These are phyloP conservation scores for Fimicolochytrium jonesii DNA, from an alignment of 192 early-diverging fungal species.

Conservation along the genomic window DNA sequence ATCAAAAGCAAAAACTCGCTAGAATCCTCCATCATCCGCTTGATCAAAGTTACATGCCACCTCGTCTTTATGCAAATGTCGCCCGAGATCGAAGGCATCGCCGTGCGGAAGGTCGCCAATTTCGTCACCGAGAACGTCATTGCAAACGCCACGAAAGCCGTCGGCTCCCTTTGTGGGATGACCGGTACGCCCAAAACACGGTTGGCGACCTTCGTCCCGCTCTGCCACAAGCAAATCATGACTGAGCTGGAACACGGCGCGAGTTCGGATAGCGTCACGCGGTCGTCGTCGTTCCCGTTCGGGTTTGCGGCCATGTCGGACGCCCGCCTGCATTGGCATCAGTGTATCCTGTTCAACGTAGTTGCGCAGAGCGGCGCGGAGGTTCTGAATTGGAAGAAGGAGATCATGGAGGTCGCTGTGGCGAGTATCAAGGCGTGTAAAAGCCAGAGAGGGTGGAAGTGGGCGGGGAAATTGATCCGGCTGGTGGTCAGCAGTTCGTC, in stretches of 20 bases:
- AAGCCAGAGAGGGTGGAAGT: conserved; percentile 62
- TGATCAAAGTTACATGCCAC: conserved; percentile 60
- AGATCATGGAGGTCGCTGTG: conserved; percentile 35
- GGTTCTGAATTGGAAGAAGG: conserved; percentile 44
- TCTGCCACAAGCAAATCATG: conserved; percentile 53
- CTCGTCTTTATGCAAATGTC: conserved; percentile 67
- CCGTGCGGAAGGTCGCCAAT: conserved; percentile 54
- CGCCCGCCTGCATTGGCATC: conserved; percentile 74
- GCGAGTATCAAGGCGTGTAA: conserved; percentile 43
- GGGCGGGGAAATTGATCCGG: conserved; percentile 61
- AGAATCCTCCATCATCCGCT: conserved; percentile 5
- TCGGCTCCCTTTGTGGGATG: conserved; percentile 50
- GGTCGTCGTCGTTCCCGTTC: conserved; percentile 34
- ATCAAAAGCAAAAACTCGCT: neutral
- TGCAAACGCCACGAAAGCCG: conserved; percentile 65
- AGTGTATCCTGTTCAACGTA: conserved; percentile 56
- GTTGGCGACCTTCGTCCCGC: conserved; percentile 53
- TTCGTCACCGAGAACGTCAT: conserved; percentile 55
- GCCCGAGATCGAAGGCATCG: conserved; percentile 57
- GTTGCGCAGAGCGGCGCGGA: conserved; percentile 43
- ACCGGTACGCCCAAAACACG: conserved; percentile 40
- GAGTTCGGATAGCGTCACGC: conserved; percentile 33
- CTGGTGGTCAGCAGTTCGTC: conserved; percentile 42
- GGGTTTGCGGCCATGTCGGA: conserved; percentile 54
- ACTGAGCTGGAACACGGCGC: conserved; percentile 66